Evolutionary conservation across 1,284 basidiomycete genomes (phyloP), one percentile per base, ranked within the genome.

Genomic region (Cystobasidium slooffiae): DNA sequence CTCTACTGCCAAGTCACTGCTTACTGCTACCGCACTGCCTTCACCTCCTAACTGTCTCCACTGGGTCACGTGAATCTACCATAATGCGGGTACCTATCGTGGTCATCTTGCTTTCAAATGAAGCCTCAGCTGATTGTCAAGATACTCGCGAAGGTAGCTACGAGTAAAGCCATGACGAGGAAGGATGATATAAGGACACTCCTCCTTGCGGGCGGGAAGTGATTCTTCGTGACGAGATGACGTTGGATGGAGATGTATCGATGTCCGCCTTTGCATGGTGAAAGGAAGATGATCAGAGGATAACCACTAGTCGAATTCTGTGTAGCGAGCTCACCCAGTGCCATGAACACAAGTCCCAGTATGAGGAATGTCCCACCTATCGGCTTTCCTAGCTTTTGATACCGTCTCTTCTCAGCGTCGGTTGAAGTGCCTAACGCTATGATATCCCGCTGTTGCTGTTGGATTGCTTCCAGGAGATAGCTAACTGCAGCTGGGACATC

Each of bases 321-420:
- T 37, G 6, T 43, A 8, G 16, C 31, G n/a, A 20, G 44, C 74
- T 63, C 18, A 75, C 74, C 74, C n/a, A 75, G 52, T 16, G 59
- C 37, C 41, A 75, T 47, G 47, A 75, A 52, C 16, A 75, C 20
- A 4, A 75, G n/a, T 8, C 74, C 74, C 9, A 72, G 43, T 14
- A 72, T n/a, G 7, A 75, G 39, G 46, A 75, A 72, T 5, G 69
- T 72, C 8, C 68, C 75, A n/a, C 75, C 75, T 49, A 75, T 75
- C 9, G 75, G 75, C 46, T 75, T 75, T 37, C 75, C 75, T 22
- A 72, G 43, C 46, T 58, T 47, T 14, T 72, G 22, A 43, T 75
- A 75, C n/a, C 49, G 43, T 10, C 20, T 44, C 39, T 47, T 61
- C 59, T 70, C 67, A 14, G 59, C 9, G 3, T 18, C 39, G 37